A percentile compares a stretch with the other conserved stretches of the same genome.
These are phyloP conservation scores for Citrullus amarus DNA, from an alignment of 306 rosid genomes.

Conservation along the genomic window DNA sequence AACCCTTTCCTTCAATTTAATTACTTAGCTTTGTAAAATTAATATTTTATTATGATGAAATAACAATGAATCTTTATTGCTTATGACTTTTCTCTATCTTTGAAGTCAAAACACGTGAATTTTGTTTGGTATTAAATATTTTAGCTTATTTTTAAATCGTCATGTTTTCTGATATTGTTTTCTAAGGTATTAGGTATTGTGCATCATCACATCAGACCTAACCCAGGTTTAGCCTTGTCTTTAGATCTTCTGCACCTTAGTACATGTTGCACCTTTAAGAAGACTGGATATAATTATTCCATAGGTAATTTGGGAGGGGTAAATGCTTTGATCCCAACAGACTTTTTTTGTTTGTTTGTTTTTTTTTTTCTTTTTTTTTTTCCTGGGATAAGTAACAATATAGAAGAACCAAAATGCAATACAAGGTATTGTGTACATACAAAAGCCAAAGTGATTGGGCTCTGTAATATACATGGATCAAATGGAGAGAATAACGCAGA, in stretches of 20 bases:
- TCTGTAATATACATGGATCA: background rate
- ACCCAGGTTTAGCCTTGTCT: background rate
- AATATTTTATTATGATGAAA: background rate
- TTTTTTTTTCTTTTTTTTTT: background rate
- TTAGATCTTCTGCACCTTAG: background rate
- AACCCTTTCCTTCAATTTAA: background rate
- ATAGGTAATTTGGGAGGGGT: background rate
- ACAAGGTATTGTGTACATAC: background rate
- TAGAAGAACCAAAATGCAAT: background rate
- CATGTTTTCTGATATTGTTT: background rate
- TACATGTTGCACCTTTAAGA: background rate
- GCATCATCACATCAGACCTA: background rate
- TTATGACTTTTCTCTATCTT: background rate
- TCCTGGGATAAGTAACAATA: background rate
- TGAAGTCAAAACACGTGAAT: background rate
- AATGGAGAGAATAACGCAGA: background rate
- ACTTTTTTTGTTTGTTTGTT: background rate
- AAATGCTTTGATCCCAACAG: background rate
- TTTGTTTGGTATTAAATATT: background rate
- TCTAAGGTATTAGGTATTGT: background rate
- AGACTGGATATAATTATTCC: background rate
- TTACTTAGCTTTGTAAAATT: background rate
- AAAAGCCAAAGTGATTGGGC: background rate
- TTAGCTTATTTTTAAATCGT: background rate
- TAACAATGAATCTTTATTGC: background rate